Percentiles rank a stretch among this genome's conserved stretches.
Conservation (phyloP, 495 filamentous ascomycete species). For the Rusavskia elegans region DNA sequence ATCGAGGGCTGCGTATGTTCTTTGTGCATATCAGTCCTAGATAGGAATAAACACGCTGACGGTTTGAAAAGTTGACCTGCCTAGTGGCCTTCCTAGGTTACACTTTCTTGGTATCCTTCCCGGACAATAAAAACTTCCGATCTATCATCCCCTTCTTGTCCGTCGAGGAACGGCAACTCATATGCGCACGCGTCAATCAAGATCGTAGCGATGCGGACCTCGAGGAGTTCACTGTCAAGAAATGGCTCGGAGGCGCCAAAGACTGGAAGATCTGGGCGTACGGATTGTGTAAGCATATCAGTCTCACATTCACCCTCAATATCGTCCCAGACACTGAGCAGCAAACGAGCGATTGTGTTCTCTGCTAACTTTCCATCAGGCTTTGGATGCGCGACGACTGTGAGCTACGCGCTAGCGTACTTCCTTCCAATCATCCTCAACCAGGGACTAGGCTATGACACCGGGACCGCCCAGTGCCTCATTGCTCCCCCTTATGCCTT, state of each 20-base stretch:
- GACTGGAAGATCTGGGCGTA: constrained; percentile 45
- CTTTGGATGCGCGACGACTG: constrained; percentile 36
- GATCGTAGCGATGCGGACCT: constrained; percentile 41
- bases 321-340: background rate
- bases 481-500: constrained; percentile 23
- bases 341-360: no score
- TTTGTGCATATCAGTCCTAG: background rate
- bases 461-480: constrained; percentile 35
- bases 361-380: constrained; percentile 25
- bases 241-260: constrained; percentile 29
- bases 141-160: constrained; percentile 24
- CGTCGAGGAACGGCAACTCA: constrained; percentile 31
- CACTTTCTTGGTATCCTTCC: constrained; percentile 42
- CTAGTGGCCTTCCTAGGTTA: constrained; percentile 28
- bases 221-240: constrained; percentile 31
- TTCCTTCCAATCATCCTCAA: constrained; percentile 43
- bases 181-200: constrained; percentile 39
- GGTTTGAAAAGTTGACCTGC: constrained; percentile 18
- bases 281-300: background rate
- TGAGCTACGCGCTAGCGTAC: constrained; percentile 42
- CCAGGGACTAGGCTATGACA: constrained; percentile 37
- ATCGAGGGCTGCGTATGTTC: constrained; percentile 32
- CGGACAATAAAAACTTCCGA: constrained; percentile 36
- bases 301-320: background rate
- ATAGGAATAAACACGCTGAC: no score